phyloP scores from a whole-genome alignment of 768 basidiomycete species.

The Hericium alpestre region DNA sequence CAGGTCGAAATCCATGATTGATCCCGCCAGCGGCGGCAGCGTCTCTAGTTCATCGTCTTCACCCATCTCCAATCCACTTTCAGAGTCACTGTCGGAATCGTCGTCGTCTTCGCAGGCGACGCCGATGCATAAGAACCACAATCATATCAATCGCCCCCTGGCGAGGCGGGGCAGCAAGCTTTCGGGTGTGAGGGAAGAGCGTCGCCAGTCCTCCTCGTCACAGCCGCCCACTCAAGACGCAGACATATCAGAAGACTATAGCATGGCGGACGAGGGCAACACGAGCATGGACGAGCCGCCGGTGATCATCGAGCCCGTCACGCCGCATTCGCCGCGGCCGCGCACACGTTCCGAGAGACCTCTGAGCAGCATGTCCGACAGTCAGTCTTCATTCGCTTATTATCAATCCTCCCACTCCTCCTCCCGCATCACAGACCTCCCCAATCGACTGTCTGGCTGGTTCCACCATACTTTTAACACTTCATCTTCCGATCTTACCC shows the following conservation, averaged over 20 bases:
- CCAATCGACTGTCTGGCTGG: constrained; percentile 72
- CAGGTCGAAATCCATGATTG: constrained; percentile 43
- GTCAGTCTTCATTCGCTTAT: constrained; percentile 28
- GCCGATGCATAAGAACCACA: background rate
- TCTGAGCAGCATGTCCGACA: constrained; percentile 32
- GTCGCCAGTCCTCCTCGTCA: constrained; percentile 11
- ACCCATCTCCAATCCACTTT: constrained; percentile 24
- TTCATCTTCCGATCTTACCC: constrained; percentile 61
- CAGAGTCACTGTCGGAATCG: constrained; percentile 8
- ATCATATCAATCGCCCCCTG: constrained; percentile 1
- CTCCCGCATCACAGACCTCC: constrained; percentile 54
- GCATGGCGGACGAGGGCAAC: constrained; percentile 24
- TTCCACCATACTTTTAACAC: constrained; percentile 67
- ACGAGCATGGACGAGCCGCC: constrained; percentile 44
- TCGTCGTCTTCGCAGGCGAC: constrained; percentile 9
- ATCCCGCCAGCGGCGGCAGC: constrained; percentile 26
- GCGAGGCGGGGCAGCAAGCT: constrained; percentile 12
- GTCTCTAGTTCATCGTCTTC: constrained; percentile 34
- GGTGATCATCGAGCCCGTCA: constrained; percentile 52
- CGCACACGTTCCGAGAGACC: constrained; percentile 51
- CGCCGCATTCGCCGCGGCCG: constrained; percentile 40
- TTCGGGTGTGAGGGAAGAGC: constrained; percentile 12
- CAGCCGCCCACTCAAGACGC: constrained; percentile 16
- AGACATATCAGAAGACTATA: constrained; percentile 19
- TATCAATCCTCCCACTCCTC: constrained; percentile 37